A percentile compares a stretch with the other conserved stretches of the same genome.
Conservation (phyloP, 2,329 filamentous ascomycete genomes). For the Colletotrichum nymphaeae region DNA sequence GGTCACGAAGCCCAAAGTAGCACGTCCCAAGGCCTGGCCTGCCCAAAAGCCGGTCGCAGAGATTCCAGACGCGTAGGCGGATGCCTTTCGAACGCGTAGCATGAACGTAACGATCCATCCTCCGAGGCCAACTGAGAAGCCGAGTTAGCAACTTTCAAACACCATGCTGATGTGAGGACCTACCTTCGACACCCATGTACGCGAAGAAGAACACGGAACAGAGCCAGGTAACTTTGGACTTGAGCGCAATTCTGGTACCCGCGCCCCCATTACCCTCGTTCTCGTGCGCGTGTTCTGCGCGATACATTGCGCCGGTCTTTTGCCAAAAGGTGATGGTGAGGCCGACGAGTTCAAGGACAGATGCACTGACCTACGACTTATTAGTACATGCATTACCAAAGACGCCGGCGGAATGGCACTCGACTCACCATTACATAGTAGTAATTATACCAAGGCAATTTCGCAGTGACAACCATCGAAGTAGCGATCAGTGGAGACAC, state of each 20-base stretch:
- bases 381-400: background rate
- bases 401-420: background rate
- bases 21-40: slow-evolving; percentile 77
- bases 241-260: slow-evolving; percentile 52
- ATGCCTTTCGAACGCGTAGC: slow-evolving; percentile 75
- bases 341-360: slow-evolving; percentile 65
- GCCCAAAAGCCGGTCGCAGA: slow-evolving; percentile 82
- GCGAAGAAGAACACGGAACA: slow-evolving; percentile 75
- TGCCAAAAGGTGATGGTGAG: slow-evolving; percentile 68
- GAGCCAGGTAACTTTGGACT: slow-evolving; percentile 71
- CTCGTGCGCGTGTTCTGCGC: slow-evolving; percentile 48
- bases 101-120: slow-evolving; percentile 88
- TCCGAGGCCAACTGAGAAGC: slow-evolving; percentile 66
- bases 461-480: slow-evolving; percentile 70
- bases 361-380: slow-evolving; percentile 51
- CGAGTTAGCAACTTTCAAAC: slow-evolving; percentile 22
- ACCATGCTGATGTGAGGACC: background rate
- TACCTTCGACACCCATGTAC: slow-evolving; percentile 78
- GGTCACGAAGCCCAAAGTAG: slow-evolving; percentile 77
- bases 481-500: slow-evolving; percentile 75
- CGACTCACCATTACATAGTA: slow-evolving; percentile 76
- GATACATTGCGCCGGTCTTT: slow-evolving; percentile 66
- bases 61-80: slow-evolving; percentile 76
- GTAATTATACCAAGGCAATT: slow-evolving; percentile 73
- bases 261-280: slow-evolving; percentile 40